A percentile compares a stretch with the other conserved stretches of the same genome.
Evolutionary conservation across 805 yeast genomes (phyloP).

Genomic region (Candida endomychidarum): DNA sequence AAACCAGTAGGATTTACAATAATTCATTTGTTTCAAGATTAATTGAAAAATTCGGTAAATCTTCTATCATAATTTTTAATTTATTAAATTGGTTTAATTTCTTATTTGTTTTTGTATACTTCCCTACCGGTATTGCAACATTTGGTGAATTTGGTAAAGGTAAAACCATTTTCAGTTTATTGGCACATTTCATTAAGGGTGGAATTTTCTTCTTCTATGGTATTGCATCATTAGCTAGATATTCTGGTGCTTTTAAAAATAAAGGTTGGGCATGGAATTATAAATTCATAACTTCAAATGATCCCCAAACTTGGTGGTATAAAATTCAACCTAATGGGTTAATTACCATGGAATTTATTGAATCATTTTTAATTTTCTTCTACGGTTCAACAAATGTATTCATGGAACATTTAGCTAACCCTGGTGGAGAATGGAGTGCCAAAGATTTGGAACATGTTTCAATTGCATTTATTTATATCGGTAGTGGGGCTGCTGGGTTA

Average conservation of each 20-base stretch:
- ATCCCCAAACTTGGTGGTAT: conserved; percentile 30
- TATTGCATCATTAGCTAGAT: conserved; percentile 76
- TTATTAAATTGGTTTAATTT: conserved; percentile 65
- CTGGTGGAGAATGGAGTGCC: conserved; percentile 84
- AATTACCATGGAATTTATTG: conserved; percentile 83
- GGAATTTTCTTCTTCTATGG: conserved; percentile 83
- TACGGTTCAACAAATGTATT: conserved; percentile 91
- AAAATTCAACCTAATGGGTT: conserved; percentile 44
- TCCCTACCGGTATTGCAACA: conserved; percentile 63
- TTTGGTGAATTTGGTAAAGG: conserved; percentile 72
- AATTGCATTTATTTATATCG: conserved; percentile 56
- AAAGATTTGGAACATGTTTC: conserved; percentile 40
- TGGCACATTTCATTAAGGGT: conserved; percentile 97
- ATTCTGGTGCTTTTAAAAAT: conserved; percentile 74
- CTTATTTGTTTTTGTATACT: conserved; percentile 55
- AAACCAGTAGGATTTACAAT: conserved; percentile 5
- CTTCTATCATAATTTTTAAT: conserved; percentile 36
- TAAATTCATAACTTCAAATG: conserved; percentile 28
- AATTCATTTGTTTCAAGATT: conserved; percentile 15
- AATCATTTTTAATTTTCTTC: conserved; percentile 74
- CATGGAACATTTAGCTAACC: conserved; percentile 70
- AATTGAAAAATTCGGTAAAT: conserved; percentile 24
- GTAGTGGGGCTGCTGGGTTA: conserved; percentile 90
- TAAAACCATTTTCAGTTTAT: conserved; percentile 65
- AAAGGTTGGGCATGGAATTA: conserved; percentile 93